Evolutionary conservation across 2,329 filamentous ascomycete genomes (phyloP).

Genomic region (Claviceps pazoutovae): DNA sequence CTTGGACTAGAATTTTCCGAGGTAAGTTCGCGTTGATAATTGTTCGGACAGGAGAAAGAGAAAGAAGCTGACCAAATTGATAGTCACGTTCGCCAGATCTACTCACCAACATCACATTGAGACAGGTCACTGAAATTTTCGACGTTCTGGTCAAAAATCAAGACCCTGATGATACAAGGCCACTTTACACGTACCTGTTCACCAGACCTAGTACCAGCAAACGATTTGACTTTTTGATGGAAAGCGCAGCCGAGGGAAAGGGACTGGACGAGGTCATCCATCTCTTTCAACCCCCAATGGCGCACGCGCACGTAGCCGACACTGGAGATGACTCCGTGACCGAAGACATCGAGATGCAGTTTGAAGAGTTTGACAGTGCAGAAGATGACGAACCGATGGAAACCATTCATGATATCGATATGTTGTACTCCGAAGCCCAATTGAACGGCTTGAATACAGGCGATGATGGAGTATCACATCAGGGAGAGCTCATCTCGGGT

Average conservation of each 20-base stretch:
- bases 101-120: conserved; percentile 23
- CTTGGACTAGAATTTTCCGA: conserved; percentile 39
- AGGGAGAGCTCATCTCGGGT: neutral
- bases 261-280: conserved; percentile 28
- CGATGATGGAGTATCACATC: neutral
- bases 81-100: conserved; percentile 23
- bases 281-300: conserved; percentile 19
- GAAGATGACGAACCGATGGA: conserved; percentile 5
- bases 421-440: neutral
- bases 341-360: conserved; percentile 1
- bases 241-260: conserved; percentile 27
- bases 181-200: conserved; percentile 29
- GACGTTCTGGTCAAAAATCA: conserved; percentile 30
- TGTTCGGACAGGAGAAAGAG: neutral
- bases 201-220: conserved; percentile 25
- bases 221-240: conserved; percentile 25
- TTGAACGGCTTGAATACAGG: neutral
- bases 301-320: neutral
- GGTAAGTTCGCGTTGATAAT: conserved; percentile 19
- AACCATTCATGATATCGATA: conserved; percentile 12
- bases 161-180: conserved; percentile 23
- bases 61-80: conserved; percentile 13
- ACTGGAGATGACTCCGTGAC: neutral
- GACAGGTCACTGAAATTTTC: conserved; percentile 28
- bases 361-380: conserved; percentile 14